Base-by-base conservation (phyloP, 176 grass and related monocot species). In the Miscanthus lutarioriparius region DNA sequence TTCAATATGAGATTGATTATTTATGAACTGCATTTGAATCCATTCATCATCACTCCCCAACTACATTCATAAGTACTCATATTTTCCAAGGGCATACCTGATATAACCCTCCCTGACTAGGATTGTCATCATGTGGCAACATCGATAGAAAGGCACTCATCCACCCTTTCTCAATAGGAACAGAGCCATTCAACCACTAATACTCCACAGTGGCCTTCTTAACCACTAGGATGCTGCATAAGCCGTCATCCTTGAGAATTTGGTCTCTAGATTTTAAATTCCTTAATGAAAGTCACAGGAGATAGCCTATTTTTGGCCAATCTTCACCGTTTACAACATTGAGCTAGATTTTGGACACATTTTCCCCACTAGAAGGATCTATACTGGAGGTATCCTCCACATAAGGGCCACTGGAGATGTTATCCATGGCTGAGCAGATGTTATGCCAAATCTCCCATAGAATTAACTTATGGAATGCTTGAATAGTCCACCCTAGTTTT, bases 1-100 rank as follows among this genome's bases (percentile, higher is more conserved):
- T 0, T 72, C 70, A 45, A 72, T 72, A 72, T 47, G 70, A 45
- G 70, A 45, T 72, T 72, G 8, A 1, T 27, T 45, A 72, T 0
- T 72, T 44, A 4, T 16, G 70, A 14, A 13, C 10, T 47, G 4
- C 27, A 1, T 67, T 17, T 35, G 10, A 5, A 35, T 3, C 28
- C 27, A 1, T 10, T 67, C 64, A 15, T 62, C 67, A 70, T 20
- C 4, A 75, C 56, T 27, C 77, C 35, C 86, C 80, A 88, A 62
- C 61, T 49, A 43, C 80, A 61, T 30, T 82, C 47, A 77, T 88
- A 83, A 47, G 86, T 88, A 33, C 6, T 83, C 44, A 78, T 44
- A 82, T 77, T 88, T 1, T 64, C 45, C 41, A 89, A 44, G 78
- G 64, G 71, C 22, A 89, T 44, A 26, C 53, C 68, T 84, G 62